These are phyloP conservation scores for Begonia peltatifolia DNA, from an alignment of 306 rosid genomes.

Conservation along the genomic window DNA sequence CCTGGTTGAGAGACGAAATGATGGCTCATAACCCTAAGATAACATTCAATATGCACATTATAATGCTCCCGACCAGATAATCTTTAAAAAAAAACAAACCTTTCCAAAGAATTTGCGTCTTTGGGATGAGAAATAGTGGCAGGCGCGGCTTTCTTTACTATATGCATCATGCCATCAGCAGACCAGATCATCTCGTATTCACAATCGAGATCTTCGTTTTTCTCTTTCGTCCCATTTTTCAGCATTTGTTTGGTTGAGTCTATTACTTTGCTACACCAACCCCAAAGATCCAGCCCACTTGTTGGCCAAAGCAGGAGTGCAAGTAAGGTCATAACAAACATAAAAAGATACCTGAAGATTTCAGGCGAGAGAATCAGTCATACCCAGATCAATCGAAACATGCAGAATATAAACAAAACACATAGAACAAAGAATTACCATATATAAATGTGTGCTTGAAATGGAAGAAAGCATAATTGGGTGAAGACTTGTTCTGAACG, in stretches of 20 bases:
- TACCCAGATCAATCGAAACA: constrained; percentile 3
- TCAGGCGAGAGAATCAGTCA: constrained; percentile 2
- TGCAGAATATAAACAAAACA: neutral
- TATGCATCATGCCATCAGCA: constrained; percentile 77
- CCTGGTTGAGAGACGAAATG: constrained; percentile 21
- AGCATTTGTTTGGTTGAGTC: constrained; percentile 22
- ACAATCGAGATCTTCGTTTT: constrained; percentile 52
- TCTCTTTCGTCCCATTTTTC: constrained; percentile 42
- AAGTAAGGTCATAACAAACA: constrained; percentile 41
- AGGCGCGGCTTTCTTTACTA: constrained; percentile 49
- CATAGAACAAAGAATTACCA: constrained; percentile 29
- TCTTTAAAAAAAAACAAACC: constrained; percentile 25
- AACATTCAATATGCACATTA: too few relatives aligned
- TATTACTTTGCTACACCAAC: constrained; percentile 20
- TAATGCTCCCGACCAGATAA: too few relatives aligned
- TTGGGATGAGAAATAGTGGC: constrained; percentile 20
- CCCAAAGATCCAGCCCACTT: constrained; percentile 38
- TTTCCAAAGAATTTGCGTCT: constrained; percentile 38
- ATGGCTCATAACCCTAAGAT: neutral
- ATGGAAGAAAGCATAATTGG: constrained; percentile 59
- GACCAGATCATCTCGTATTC: constrained; percentile 84
- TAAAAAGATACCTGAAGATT: constrained; percentile 47
- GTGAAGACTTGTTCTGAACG: constrained; percentile 33
- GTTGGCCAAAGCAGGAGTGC: constrained; percentile 61
- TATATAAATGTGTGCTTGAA: constrained; percentile 51